Evolutionary conservation across 345 rosid species (phyloP).

Genomic region (Salix dunnii): DNA sequence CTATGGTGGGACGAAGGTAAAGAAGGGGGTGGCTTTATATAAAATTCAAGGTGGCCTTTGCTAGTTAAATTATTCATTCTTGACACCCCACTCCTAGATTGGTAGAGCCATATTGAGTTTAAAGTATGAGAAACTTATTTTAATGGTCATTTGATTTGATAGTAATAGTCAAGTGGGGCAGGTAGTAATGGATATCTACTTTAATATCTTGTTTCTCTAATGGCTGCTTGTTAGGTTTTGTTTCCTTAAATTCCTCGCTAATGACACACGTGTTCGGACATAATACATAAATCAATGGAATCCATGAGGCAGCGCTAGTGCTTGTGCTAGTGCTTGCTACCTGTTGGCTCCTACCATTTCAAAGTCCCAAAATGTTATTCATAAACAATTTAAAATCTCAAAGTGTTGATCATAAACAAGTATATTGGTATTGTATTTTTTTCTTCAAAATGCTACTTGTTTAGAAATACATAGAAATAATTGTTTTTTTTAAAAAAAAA

Average conservation of each 20-base stretch:
- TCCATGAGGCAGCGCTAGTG: not conserved
- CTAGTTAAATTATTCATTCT: not conserved
- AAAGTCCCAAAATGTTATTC: not conserved
- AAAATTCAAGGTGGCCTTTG: not conserved
- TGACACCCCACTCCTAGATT: not conserved
- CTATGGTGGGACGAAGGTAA: not conserved
- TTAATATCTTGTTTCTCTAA: conserved; percentile 7
- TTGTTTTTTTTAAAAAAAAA: no score
- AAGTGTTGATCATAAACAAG: no score
- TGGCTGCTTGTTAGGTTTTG: conserved; percentile 1
- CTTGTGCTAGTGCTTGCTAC: no score
- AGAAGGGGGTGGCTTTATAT: not conserved
- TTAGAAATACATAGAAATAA: no score
- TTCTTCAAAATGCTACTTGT: no score
- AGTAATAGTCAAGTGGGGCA: conserved; percentile 16
- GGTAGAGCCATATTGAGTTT: not conserved
- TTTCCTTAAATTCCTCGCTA: conserved; percentile 24
- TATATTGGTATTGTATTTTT: no score
- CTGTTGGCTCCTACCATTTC: not conserved
- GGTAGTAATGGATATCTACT: conserved; percentile 2
- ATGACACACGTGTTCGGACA: conserved; percentile 16
- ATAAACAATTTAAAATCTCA: not conserved
- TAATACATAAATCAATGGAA: conserved; percentile 23
- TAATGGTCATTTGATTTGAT: not conserved
- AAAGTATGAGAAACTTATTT: not conserved